These are phyloP conservation scores for Albugo candida DNA, from an alignment of 352 stramenopile genomes.

Conservation along the genomic window DNA sequence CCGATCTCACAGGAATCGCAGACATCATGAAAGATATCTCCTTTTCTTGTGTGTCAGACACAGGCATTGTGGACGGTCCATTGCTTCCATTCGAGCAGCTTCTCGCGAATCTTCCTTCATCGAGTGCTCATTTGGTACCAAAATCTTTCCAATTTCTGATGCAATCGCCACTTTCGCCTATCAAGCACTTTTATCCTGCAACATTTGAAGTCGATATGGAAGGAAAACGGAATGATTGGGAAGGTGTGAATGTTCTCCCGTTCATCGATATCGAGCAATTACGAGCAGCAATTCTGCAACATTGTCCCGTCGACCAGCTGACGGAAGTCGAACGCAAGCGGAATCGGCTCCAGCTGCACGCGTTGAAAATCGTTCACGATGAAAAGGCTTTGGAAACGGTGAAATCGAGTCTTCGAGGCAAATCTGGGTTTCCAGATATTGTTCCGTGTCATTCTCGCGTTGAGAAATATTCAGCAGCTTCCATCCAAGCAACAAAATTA, in stretches of 20 bases:
- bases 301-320: constrained; percentile 83
- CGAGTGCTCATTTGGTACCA: constrained; percentile 90
- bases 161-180: constrained; percentile 84
- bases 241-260: constrained; percentile 96
- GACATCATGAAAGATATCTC: constrained; percentile 32
- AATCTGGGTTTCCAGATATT: constrained; percentile 37
- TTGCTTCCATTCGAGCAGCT: constrained; percentile 96
- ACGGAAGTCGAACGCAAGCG: constrained; percentile 77
- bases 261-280: constrained; percentile 94
- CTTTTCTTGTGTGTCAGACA: constrained; percentile 33
- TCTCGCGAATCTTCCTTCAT: constrained; percentile 90
- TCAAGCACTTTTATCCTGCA: constrained; percentile 90
- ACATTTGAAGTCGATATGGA: constrained; percentile 75
- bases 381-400: constrained; percentile 38
- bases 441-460: constrained; percentile 41
- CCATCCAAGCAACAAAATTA: constrained; percentile 4
- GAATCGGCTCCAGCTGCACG: constrained; percentile 64
- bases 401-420: constrained; percentile 33
- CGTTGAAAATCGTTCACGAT: constrained; percentile 79
- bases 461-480: constrained; percentile 21
- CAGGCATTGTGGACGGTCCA: constrained; percentile 49
- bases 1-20: constrained; percentile 88
- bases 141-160: constrained; percentile 90
- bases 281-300: constrained; percentile 79
- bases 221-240: constrained; percentile 91